A percentile compares a stretch with the other conserved stretches of the same genome.
phyloP scores from a whole-genome alignment of 352 stramenopile genomes.

The Elongisporangium anandrum region DNA sequence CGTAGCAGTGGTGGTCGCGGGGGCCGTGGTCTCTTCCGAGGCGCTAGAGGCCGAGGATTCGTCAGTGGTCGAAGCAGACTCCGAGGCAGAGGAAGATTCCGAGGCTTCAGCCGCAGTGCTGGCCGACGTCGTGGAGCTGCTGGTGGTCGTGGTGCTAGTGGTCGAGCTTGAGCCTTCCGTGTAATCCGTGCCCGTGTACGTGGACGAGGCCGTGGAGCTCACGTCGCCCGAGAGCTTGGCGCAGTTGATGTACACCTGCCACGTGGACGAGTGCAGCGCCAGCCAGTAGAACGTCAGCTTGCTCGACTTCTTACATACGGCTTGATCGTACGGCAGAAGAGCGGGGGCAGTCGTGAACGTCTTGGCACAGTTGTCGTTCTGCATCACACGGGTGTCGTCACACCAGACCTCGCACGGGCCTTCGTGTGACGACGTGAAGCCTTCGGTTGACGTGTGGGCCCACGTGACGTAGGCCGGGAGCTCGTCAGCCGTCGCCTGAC shows the following conservation, averaged over 20 bases:
- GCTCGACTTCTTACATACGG: constrained; percentile 18
- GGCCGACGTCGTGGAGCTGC: background rate
- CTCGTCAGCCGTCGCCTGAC: constrained; percentile 8
- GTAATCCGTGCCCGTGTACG: constrained; percentile 2
- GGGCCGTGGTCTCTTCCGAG: constrained; percentile 5
- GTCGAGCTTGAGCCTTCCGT: constrained; percentile 11
- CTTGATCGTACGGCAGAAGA: constrained; percentile 17
- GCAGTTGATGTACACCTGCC: constrained; percentile 40
- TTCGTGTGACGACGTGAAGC: constrained; percentile 14
- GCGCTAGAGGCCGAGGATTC: background rate
- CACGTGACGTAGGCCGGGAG: constrained; percentile 21
- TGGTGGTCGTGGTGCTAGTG: constrained; percentile 6
- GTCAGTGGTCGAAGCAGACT: background rate
- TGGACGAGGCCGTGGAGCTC: constrained; percentile 8
- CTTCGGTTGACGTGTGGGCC: constrained; percentile 18
- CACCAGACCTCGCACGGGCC: constrained; percentile 30
- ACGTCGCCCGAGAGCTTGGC: constrained; percentile 9
- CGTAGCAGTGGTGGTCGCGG: constrained; percentile 9
- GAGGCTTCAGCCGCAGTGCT: background rate
- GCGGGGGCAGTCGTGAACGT: constrained; percentile 20
- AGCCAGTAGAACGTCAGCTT: constrained; percentile 40
- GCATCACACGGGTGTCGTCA: constrained; percentile 29
- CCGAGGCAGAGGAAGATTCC: background rate
- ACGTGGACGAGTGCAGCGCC: constrained; percentile 25
- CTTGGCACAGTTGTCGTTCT: constrained; percentile 33